Evolutionary conservation across 495 filamentous ascomycete species (phyloP), one percentile per base, ranked within the genome.

Genomic region (Physcia stellaris): DNA sequence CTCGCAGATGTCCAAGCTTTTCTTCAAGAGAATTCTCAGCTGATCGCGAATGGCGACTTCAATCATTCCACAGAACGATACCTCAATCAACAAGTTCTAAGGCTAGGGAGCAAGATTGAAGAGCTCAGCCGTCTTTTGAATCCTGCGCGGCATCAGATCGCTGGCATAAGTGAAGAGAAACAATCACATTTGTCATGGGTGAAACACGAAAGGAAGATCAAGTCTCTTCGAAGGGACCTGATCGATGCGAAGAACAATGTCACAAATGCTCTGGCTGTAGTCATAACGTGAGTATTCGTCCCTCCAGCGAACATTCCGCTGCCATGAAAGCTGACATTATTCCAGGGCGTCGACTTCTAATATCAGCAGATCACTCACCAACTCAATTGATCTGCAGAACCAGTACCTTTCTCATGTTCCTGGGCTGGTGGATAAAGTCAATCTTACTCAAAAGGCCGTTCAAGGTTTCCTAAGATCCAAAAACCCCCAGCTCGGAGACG

Each of bases 111-210:
- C 4, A 26, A 22, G 1, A 30, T 47, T 19, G 12, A 4, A 12
- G 24, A 24, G 3, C 39, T 47, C 29, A 43, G 18, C 16, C 16
- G 29, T 4, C 20, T 43, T 16, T 13, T 43, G 13, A 19, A 21
- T 15, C 42, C 34, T n/a, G 13, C 21, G 7, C 12, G 23, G 24
- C 21, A 42, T 13, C 12, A 22, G 11, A 20, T 35, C 3, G 10
- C 27, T 9, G 39, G 35, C 13, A n/a, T 43, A 9, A 47, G 40
- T 24, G 28, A 47, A 18, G 40, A 28, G 1, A 34, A 34, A 5
- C 39, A 38, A 13, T 21, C 27, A 4, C 34, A 32, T 3, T 6
- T 43, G 2, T 7, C 34, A 7, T 29, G 15, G 3, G 0, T 42
- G 11, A 35, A 17, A 9, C 19, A 42, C 18, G 37, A 32, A 12